Evolutionary conservation across 192 early-diverging fungal species (phyloP).

Genomic region (Cetraspora pellucida): DNA sequence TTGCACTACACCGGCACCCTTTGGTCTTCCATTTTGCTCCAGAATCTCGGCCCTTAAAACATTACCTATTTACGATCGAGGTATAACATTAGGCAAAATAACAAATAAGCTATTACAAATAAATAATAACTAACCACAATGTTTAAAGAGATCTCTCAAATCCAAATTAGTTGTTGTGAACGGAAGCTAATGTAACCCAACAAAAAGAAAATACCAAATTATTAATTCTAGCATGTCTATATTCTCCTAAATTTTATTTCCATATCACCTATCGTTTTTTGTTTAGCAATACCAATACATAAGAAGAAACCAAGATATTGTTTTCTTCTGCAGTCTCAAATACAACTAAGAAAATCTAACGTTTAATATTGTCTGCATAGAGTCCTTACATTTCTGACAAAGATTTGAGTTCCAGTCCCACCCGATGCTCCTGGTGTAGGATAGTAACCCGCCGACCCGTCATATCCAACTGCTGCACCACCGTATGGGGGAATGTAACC

Average conservation of each 20-base stretch:
- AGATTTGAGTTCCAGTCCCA: constrained; percentile 44
- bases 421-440: constrained; percentile 27
- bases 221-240: background rate
- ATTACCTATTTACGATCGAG: constrained; percentile 33
- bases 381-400: constrained; percentile 47
- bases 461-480: constrained; percentile 16
- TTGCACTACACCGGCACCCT: constrained; percentile 57
- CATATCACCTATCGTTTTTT: too few species aligned
- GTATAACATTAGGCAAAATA: background rate
- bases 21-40: constrained; percentile 49
- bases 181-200: constrained; percentile 46
- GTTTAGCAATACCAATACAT: too few species aligned
- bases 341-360: background rate
- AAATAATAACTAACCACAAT: constrained; percentile 43
- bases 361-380: background rate
- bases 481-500: constrained; percentile 22
- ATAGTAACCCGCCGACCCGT: constrained; percentile 23
- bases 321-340: background rate
- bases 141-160: constrained; percentile 57
- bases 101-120: background rate
- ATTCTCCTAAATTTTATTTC: too few species aligned
- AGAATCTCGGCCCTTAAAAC: constrained; percentile 55
- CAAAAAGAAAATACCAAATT: constrained; percentile 11
- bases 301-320: too few species aligned
- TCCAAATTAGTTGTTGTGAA: constrained; percentile 62